A percentile compares a stretch with the other conserved stretches of the same genome.
Conservation (phyloP, 2,329 filamentous ascomycete species). For the Orbilia brochopaga region DNA sequence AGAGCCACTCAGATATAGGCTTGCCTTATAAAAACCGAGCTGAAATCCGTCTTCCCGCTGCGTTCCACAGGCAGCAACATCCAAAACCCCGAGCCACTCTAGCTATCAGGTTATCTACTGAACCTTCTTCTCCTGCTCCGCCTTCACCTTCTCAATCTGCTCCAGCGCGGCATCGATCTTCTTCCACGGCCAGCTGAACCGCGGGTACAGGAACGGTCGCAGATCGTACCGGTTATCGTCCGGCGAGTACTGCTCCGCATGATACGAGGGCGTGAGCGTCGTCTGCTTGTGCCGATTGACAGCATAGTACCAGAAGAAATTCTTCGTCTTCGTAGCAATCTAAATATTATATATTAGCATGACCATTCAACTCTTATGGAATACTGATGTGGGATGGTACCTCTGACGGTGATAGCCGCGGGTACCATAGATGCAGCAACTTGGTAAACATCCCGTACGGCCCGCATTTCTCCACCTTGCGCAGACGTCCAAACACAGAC, state of each 20-base stretch:
- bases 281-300: conserved; percentile 72
- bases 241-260: conserved; percentile 62
- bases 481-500: conserved; percentile 58
- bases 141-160: conserved; percentile 56
- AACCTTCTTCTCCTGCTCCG: conserved; percentile 51
- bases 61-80: neutral
- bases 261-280: conserved; percentile 66
- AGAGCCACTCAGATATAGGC: too few relatives aligned
- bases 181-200: conserved; percentile 58
- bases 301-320: conserved; percentile 65
- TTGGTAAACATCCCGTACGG: conserved; percentile 62
- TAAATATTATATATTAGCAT: too few relatives aligned
- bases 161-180: conserved; percentile 59
- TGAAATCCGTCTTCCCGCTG: neutral
- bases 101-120: conserved; percentile 6
- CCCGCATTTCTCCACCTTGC: conserved; percentile 62
- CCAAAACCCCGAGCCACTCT: neutral
- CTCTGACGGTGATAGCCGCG: conserved; percentile 58
- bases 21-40: too few relatives aligned
- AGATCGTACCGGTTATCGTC: conserved; percentile 60
- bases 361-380: too few relatives aligned
- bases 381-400: too few relatives aligned
- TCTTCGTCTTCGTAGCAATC: conserved; percentile 62
- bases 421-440: conserved; percentile 62
- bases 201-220: conserved; percentile 60